phyloP scores from a whole-genome alignment of 352 stramenopile species.

The Peronospora belbahrii region DNA sequence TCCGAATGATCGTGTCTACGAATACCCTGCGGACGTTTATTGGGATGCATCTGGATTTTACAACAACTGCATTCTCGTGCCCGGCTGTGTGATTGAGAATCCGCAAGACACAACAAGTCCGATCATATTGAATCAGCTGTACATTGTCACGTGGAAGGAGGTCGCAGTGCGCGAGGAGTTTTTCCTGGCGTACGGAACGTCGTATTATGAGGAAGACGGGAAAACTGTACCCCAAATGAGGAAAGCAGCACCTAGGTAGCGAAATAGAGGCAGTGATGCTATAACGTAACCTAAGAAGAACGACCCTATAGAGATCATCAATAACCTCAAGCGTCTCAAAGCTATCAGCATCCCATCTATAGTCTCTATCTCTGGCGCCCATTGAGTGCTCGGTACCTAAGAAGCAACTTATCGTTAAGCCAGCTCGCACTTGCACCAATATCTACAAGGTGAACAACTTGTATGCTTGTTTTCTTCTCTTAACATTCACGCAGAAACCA shows the following conservation, averaged over 20 bases:
- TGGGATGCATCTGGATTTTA: conserved; percentile 85
- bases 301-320: conserved; percentile 25
- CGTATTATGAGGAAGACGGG: conserved; percentile 83
- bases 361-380: not conserved
- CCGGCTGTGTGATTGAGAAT: conserved; percentile 74
- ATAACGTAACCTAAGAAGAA: conserved; percentile 36
- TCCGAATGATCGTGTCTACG: conserved; percentile 83
- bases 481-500: not conserved
- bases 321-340: conserved; percentile 8
- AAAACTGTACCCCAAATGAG: conserved; percentile 38
- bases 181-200: conserved; percentile 84
- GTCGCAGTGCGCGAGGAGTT: conserved; percentile 79
- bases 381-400: too few species aligned
- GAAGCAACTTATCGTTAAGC: too few species aligned
- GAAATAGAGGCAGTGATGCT: conserved; percentile 32
- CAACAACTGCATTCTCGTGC: conserved; percentile 88
- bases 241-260: conserved; percentile 30
- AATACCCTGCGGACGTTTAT: conserved; percentile 79
- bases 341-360: conserved; percentile 1
- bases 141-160: conserved; percentile 87
- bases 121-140: conserved; percentile 80
- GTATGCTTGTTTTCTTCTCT: not conserved
- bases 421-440: too few species aligned
- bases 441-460: not conserved
- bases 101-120: conserved; percentile 66